These are phyloP conservation scores for Pyrenula aspistea DNA, from an alignment of 495 filamentous ascomycete species.

Conservation along the genomic window DNA sequence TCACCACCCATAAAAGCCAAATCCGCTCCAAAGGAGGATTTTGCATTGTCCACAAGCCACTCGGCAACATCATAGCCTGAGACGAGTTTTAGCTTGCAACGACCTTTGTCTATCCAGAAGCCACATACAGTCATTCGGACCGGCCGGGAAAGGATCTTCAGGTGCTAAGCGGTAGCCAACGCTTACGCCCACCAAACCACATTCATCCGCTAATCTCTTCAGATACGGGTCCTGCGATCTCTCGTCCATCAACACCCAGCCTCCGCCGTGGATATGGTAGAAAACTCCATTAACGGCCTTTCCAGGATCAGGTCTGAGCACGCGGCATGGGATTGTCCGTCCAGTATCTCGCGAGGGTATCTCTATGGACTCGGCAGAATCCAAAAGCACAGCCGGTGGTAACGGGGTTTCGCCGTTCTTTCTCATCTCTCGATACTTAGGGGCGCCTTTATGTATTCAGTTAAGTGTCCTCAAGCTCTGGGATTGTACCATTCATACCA, in stretches of 20 bases:
- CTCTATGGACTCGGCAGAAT: constrained; percentile 20
- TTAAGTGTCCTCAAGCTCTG: no score
- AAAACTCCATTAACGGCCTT: constrained; percentile 28
- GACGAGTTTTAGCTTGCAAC: not conserved
- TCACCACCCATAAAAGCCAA: constrained; percentile 17
- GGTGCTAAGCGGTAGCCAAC: constrained; percentile 50
- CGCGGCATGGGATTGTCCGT: constrained; percentile 32
- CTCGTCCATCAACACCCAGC: constrained; percentile 27
- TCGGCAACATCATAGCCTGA: constrained; percentile 32
- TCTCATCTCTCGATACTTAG: constrained; percentile 32
- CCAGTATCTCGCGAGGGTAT: constrained; percentile 37
- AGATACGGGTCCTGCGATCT: constrained; percentile 11
- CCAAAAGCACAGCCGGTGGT: constrained; percentile 23
- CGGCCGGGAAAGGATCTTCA: constrained; percentile 41
- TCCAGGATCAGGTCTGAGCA: constrained; percentile 31
- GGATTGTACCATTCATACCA: constrained; percentile 1
- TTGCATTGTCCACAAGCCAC: constrained; percentile 33
- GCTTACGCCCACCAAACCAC: constrained; percentile 31
- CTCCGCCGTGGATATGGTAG: constrained; percentile 44
- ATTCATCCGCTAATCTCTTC: constrained; percentile 22
- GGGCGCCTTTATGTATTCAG: constrained; percentile 27
- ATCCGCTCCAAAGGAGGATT: constrained; percentile 10
- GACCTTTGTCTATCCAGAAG: not conserved
- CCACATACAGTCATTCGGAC: constrained; percentile 30
- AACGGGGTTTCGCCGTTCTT: constrained; percentile 28